These are phyloP conservation scores for Pythium phragmitis DNA, from an alignment of 352 stramenopile species.

Conservation along the genomic window DNA sequence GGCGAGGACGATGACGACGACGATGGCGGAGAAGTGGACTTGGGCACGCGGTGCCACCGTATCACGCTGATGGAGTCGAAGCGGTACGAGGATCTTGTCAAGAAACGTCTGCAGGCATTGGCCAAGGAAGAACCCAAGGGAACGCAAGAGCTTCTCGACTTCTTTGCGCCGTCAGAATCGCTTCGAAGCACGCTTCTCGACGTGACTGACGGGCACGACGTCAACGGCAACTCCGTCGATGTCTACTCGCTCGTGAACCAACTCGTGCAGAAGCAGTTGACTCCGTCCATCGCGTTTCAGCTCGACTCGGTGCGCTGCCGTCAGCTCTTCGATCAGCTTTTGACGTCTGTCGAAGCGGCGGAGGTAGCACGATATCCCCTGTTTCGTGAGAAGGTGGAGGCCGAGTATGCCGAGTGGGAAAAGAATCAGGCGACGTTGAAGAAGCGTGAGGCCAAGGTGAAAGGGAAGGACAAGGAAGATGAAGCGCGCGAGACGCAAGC, in stretches of 20 bases:
- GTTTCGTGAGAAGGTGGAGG: slow-evolving; percentile 93
- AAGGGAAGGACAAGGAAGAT: slow-evolving; percentile 91
- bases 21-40: slow-evolving; percentile 62
- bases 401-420: slow-evolving; percentile 89
- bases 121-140: slow-evolving; percentile 88
- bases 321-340: slow-evolving; percentile 81
- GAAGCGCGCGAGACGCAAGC: slow-evolving; percentile 77
- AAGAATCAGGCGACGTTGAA: slow-evolving; percentile 90
- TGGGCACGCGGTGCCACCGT: slow-evolving; percentile 83
- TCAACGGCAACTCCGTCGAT: slow-evolving; percentile 62
- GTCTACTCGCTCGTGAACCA: slow-evolving; percentile 72
- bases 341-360: slow-evolving; percentile 69
- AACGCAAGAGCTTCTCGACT: slow-evolving; percentile 82
- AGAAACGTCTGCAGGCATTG: slow-evolving; percentile 88
- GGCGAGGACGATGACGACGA: slow-evolving; percentile 69
- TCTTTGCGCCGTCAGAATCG: slow-evolving; percentile 66
- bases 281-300: slow-evolving; percentile 88
- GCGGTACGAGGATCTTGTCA: slow-evolving; percentile 96
- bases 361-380: slow-evolving; percentile 78
- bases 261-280: slow-evolving; percentile 53
- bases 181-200: slow-evolving; percentile 64
- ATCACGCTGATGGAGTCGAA: slow-evolving; percentile 98
- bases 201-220: slow-evolving; percentile 46
- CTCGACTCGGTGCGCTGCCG: slow-evolving; percentile 86
- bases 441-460: slow-evolving; percentile 92